Evolutionary conservation across 768 basidiomycete genomes (phyloP).

Genomic region (Dentipellis fragilis): DNA sequence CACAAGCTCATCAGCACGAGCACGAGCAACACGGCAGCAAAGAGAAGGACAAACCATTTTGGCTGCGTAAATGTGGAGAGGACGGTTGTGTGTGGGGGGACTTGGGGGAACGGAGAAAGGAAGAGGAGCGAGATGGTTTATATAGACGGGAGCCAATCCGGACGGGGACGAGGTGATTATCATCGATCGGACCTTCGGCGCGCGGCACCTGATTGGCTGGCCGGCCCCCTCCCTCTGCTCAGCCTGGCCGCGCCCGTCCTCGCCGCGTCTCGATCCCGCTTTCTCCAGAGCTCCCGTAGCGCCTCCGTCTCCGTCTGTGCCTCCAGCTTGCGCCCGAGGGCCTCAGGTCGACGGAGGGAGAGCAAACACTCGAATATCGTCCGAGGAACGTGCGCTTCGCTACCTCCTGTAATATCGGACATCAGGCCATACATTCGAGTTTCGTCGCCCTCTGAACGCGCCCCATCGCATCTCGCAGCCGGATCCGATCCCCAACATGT

Average conservation of each 20-base stretch:
- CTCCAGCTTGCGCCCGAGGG: too few relatives aligned
- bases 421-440: neutral
- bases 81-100: neutral
- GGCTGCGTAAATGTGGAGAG: neutral
- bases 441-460: neutral
- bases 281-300: too few relatives aligned
- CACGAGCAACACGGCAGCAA: too few relatives aligned
- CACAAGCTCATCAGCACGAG: neutral
- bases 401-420: neutral
- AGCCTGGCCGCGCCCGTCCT: neutral
- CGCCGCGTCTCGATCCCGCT: neutral
- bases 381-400: neutral
- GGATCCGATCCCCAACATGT: neutral
- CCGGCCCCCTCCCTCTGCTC: neutral
- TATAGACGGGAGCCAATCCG: neutral
- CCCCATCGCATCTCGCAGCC: neutral
- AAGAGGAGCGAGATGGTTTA: slow-evolving; percentile 1
- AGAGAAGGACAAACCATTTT: neutral
- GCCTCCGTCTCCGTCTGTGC: too few relatives aligned
- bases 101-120: neutral
- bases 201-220: neutral
- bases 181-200: slow-evolving; percentile 9
- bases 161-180: neutral
- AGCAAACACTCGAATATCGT: neutral
- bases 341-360: too few relatives aligned